These are phyloP conservation scores for Trifolium dubium DNA, from an alignment of 306 rosid species.

Conservation along the genomic window DNA sequence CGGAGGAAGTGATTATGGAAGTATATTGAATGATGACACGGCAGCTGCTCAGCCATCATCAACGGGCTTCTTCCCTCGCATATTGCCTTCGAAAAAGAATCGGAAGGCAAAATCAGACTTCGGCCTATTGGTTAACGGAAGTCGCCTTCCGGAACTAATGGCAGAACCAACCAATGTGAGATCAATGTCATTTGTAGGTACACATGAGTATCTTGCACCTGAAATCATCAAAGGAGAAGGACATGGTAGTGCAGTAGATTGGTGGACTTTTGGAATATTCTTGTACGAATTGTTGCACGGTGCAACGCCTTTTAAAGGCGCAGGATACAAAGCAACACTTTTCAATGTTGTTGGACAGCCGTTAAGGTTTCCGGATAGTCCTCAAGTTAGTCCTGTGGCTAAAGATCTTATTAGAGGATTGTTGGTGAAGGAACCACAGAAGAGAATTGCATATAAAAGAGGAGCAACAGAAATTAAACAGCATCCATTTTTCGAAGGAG, in stretches of 20 bases:
- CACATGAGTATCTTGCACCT: constrained; percentile 91
- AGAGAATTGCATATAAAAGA: constrained; percentile 80
- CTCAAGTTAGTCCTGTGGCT: constrained; percentile 62
- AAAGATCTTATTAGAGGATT: constrained; percentile 82
- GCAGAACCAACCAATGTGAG: constrained; percentile 90
- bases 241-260: constrained; percentile 93
- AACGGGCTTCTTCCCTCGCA: constrained; percentile 75
- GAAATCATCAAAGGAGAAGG: constrained; percentile 95
- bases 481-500: constrained; percentile 90
- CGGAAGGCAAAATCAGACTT: constrained; percentile 85
- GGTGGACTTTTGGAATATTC: constrained; percentile 98
- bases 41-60: constrained; percentile 60
- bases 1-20: constrained; percentile 33
- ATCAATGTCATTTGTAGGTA: constrained; percentile 96
- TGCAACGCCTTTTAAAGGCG: constrained; percentile 84
- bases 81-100: constrained; percentile 71
- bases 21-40: constrained; percentile 51
- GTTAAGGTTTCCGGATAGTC: constrained; percentile 75
- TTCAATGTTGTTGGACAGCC: constrained; percentile 89
- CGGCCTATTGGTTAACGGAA: constrained; percentile 63
- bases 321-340: constrained; percentile 82
- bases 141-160: constrained; percentile 81
- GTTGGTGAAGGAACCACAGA: constrained; percentile 79
- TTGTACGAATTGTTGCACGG: constrained; percentile 83
- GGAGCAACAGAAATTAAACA: constrained; percentile 91